phyloP scores from a whole-genome alignment of 2,329 filamentous ascomycete genomes.

The Ceratocystis diversiconidia region DNA sequence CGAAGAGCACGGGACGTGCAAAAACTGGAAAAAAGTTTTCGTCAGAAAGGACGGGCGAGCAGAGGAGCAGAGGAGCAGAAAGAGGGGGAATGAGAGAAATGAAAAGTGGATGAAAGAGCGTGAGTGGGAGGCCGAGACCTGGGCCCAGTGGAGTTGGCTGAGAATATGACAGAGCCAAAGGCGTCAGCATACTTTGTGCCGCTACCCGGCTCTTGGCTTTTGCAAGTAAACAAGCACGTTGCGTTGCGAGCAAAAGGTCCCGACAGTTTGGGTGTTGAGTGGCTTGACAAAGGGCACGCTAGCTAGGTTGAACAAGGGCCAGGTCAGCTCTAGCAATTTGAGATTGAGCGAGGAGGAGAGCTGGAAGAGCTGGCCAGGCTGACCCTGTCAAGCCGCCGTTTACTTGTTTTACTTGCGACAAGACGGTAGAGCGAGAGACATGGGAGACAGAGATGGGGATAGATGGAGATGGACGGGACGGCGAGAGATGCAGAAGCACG shows the following conservation, averaged over 20 bases:
- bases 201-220: neutral
- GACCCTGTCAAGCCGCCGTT: no score
- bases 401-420: no score
- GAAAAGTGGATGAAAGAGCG: neutral
- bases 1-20: no score
- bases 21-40: no score
- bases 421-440: no score
- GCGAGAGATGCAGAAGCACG: no score
- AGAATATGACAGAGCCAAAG: neutral
- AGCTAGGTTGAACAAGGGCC: neutral
- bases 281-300: neutral
- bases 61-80: no score
- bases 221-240: neutral
- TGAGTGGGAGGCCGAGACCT: neutral
- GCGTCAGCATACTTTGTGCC: constrained; percentile 1
- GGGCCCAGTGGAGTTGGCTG: neutral
- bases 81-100: neutral
- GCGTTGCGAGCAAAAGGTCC: constrained; percentile 1
- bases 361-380: no score
- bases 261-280: constrained; percentile 3
- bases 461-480: no score
- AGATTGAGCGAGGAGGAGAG: neutral
- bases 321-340: neutral
- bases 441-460: no score
- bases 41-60: no score